phyloP scores from a whole-genome alignment of 2,329 filamentous ascomycete genomes.

The Alternaria sp. region DNA sequence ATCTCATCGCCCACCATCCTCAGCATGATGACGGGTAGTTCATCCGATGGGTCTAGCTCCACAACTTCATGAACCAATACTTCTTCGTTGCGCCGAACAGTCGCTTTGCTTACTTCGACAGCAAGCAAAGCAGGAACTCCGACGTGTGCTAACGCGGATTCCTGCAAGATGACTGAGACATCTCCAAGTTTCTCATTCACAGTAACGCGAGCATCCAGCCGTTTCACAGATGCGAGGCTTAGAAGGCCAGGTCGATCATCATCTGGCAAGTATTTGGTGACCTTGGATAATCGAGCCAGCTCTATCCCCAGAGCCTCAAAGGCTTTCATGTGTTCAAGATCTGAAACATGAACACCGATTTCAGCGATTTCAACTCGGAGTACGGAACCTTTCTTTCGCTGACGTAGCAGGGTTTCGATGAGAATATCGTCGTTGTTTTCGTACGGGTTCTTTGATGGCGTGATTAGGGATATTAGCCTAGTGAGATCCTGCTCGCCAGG shows the following conservation, averaged over 20 bases:
- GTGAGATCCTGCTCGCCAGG: slow-evolving; percentile 84
- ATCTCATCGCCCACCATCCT: slow-evolving; percentile 93
- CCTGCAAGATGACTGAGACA: slow-evolving; percentile 49
- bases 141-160: slow-evolving; percentile 63
- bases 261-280: slow-evolving; percentile 93
- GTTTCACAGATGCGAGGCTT: slow-evolving; percentile 71
- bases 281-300: slow-evolving; percentile 79
- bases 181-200: slow-evolving; percentile 73
- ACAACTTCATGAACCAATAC: slow-evolving; percentile 73
- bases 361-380: slow-evolving; percentile 72
- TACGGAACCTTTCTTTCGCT: slow-evolving; percentile 85
- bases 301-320: slow-evolving; percentile 79
- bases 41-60: slow-evolving; percentile 43
- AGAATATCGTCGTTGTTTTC: slow-evolving; percentile 91
- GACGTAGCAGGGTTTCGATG: slow-evolving; percentile 86
- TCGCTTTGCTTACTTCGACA: slow-evolving; percentile 71
- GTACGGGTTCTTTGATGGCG: slow-evolving; percentile 89
- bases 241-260: slow-evolving; percentile 91
- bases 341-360: slow-evolving; percentile 67
- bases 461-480: slow-evolving; percentile 82
- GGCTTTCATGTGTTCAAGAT: slow-evolving; percentile 69
- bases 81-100: slow-evolving; percentile 71
- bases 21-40: slow-evolving; percentile 77
- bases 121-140: slow-evolving; percentile 83
- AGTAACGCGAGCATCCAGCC: slow-evolving; percentile 66